These are phyloP conservation scores for Xylaria bambusicola DNA, from an alignment of 495 filamentous ascomycete species.

Conservation along the genomic window DNA sequence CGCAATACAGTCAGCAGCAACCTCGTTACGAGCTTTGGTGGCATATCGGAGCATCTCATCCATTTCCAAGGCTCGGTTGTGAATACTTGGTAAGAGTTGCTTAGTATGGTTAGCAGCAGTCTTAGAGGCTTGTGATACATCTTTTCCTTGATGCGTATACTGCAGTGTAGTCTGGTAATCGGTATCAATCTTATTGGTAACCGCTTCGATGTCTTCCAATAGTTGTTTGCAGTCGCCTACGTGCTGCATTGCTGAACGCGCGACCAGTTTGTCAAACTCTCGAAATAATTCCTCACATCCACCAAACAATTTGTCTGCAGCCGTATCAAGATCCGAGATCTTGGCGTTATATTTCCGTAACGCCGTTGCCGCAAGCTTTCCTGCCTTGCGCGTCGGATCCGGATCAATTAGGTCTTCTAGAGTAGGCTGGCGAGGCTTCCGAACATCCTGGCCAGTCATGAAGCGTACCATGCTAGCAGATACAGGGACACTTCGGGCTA, in stretches of 20 bases:
- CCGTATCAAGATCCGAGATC: conserved; percentile 49
- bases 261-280: conserved; percentile 52
- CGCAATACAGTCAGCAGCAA: conserved; percentile 59
- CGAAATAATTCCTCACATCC: conserved; percentile 48
- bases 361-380: conserved; percentile 46
- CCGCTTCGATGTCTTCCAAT: conserved; percentile 80
- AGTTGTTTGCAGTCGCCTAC: conserved; percentile 52
- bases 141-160: conserved; percentile 67
- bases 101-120: conserved; percentile 84
- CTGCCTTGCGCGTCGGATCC: conserved; percentile 66
- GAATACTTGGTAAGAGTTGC: conserved; percentile 79
- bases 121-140: conserved; percentile 78
- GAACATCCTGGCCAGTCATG: conserved; percentile 50
- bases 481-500: conserved; percentile 62
- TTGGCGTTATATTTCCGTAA: conserved; percentile 49
- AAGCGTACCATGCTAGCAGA: conserved; percentile 54
- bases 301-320: conserved; percentile 45
- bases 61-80: conserved; percentile 72
- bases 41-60: conserved; percentile 68
- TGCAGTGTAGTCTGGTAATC: conserved; percentile 80
- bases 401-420: conserved; percentile 74
- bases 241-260: conserved; percentile 43
- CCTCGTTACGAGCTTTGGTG: conserved; percentile 59
- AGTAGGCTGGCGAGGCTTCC: conserved; percentile 47
- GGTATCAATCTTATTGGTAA: conserved; percentile 81